phyloP scores from a whole-genome alignment of 139 green algal genomes.

The Coelastrella sp. region DNA sequence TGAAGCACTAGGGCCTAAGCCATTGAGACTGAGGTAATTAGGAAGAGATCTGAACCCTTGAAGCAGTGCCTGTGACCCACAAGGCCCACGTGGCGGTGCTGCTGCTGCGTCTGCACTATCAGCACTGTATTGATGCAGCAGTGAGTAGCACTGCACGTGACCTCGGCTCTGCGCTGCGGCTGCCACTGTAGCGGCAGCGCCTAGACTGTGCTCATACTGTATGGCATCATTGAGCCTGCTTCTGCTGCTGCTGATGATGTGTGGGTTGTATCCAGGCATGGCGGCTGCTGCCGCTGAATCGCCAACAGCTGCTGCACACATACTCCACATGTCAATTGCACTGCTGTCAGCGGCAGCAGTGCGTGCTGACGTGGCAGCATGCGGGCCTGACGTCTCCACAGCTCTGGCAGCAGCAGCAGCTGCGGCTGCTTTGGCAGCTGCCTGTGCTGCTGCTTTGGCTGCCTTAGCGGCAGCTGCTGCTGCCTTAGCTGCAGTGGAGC shows the following conservation, averaged over 20 bases:
- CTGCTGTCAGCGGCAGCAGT: slow-evolving; percentile 4
- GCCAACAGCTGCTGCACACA: neutral
- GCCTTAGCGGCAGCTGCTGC: neutral
- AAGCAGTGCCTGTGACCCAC: neutral
- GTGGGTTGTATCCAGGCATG: neutral
- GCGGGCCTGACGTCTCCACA: no score
- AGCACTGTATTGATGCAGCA: slow-evolving; percentile 14
- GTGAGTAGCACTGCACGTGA: neutral
- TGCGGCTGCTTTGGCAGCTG: neutral
- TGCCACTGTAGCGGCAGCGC: neutral
- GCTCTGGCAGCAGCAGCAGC: neutral
- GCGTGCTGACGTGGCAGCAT: no score
- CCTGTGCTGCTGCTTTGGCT: neutral
- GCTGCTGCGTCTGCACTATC: slow-evolving; percentile 6
- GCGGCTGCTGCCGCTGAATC: neutral
- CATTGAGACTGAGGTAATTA: neutral
- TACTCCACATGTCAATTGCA: neutral
- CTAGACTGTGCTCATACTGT: neutral
- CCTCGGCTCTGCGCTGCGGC: neutral
- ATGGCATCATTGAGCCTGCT: neutral
- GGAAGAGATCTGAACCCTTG: neutral
- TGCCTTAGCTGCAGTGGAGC: neutral
- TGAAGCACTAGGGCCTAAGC: neutral
- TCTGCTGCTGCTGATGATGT: slow-evolving; percentile 3
- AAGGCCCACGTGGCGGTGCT: neutral